Evolutionary conservation across 1,139 yeast genomes (phyloP), one percentile per base, ranked within the genome.

Genomic region (Pichia norvegensis): DNA sequence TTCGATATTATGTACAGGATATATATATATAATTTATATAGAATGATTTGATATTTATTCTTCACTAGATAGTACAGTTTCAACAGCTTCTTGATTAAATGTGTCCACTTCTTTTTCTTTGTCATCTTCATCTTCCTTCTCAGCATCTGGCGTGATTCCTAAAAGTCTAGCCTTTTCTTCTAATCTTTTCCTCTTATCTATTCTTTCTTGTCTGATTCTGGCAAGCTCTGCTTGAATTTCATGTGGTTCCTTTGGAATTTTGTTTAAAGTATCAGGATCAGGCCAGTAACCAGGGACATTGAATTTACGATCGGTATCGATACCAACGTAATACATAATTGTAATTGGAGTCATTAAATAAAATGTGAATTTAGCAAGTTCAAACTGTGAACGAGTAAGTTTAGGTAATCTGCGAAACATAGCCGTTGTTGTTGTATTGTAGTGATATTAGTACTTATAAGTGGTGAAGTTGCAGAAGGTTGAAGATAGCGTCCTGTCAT

Each of bases 281-380:
- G 97, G 97, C 95, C 95, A 87, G 66, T 86, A 88, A 17, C 95
- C 95, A n/a, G 95, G 95, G 46, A 88, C 80, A 61, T 87, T 86
- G 63, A 90, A 79, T 67, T 87, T 88, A 56, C 74, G 78, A 64
- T 90, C 95, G 1, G 97, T 84, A 57, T 88, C 90, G 39, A 84
- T 74, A 61, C 97, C 97, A 43, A 87, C 90, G 58, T 84, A 90
- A 65, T 86, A 81, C 97, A 90, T 90, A 58, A 88, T 82, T 20
- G 78, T 76, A 44, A 90, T 85, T 1, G 97, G 97, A 2, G 95
- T 79, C 57, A 88, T 70, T 44, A 90, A 78, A 63, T 86, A 88
- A 59, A 88, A 83, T 0, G 95, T 82, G 67, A 90, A 88, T 84
- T 62, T 63, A 20, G 65, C 63, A 17, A 64, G 61, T 41, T 64